Evolutionary conservation across 2,329 filamentous ascomycete genomes (phyloP).

Genomic region (Sporothrix inflata): DNA sequence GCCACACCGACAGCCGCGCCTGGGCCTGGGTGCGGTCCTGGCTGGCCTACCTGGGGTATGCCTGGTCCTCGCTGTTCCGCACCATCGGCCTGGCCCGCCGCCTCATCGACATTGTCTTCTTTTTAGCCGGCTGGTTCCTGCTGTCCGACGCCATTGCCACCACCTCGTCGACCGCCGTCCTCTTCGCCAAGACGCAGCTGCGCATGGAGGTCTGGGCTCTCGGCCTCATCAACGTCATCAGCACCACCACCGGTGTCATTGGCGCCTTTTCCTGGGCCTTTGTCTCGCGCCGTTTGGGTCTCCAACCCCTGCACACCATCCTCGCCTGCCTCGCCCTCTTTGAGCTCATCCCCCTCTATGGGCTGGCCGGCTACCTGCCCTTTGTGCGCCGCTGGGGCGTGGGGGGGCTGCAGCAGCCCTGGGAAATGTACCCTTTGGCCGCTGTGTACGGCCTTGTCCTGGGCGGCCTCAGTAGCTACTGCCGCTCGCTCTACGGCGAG

Average conservation of each 20-base stretch:
- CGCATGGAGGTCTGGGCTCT: conserved; percentile 87
- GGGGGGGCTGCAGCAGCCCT: conserved; percentile 85
- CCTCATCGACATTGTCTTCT: conserved; percentile 74
- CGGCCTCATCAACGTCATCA: conserved; percentile 91
- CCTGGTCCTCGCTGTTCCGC: conserved; percentile 83
- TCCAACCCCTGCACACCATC: conserved; percentile 84
- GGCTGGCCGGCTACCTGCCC: conserved; percentile 83
- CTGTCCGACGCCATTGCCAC: conserved; percentile 94
- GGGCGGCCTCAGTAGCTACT: conserved; percentile 90
- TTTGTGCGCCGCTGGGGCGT: conserved; percentile 74
- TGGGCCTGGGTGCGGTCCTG: conserved; percentile 48
- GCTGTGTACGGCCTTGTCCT: conserved; percentile 92
- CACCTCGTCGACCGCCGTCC: conserved; percentile 88
- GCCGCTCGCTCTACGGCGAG: conserved; percentile 88
- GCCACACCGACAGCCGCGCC: conserved; percentile 41
- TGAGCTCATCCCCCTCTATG: conserved; percentile 90
- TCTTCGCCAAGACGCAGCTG: conserved; percentile 93
- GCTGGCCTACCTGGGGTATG: conserved; percentile 74
- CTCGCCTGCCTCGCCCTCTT: conserved; percentile 89
- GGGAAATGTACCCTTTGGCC: conserved; percentile 95
- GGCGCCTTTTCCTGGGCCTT: conserved; percentile 90
- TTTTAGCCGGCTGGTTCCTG: conserved; percentile 90
- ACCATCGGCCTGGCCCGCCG: conserved; percentile 76
- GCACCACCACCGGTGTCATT: conserved; percentile 78
- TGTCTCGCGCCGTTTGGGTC: conserved; percentile 68